Conservation (phyloP, 1,139 yeast species). For the Lipomyces yarrowii region DNA sequence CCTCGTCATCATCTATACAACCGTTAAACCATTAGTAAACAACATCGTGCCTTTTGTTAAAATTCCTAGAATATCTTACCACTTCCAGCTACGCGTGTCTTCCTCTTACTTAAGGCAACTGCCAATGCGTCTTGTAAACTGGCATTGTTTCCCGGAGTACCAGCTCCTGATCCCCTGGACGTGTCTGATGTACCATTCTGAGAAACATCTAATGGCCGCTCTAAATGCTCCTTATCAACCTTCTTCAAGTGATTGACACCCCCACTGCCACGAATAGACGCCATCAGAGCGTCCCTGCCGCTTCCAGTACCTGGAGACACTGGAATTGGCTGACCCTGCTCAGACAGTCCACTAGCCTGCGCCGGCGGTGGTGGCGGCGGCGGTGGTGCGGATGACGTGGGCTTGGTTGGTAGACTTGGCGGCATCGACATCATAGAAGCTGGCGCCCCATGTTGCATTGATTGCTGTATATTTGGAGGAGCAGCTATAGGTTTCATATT, state of each 20-base stretch:
- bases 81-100: conserved; percentile 77
- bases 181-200: conserved; percentile 3
- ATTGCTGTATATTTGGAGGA: conserved; percentile 32
- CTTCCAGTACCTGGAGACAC: conserved; percentile 42
- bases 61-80: conserved; percentile 44
- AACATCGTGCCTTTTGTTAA: not conserved
- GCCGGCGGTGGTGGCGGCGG: conserved; percentile 37
- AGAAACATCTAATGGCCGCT: conserved; percentile 52
- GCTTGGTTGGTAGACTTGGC: not conserved
- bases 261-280: conserved; percentile 84
- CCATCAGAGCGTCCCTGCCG: conserved; percentile 79
- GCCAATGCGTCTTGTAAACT: conserved; percentile 85
- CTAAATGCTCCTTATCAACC: conserved; percentile 82
- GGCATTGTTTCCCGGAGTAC: conserved; percentile 54
- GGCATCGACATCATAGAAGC: conserved; percentile 24
- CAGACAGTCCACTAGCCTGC: conserved; percentile 35
- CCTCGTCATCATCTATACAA: conserved; percentile 62
- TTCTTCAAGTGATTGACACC: conserved; percentile 68
- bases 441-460: conserved; percentile 15
- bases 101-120: conserved; percentile 79
- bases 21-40: not conserved
- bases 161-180: conserved; percentile 40
- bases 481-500: conserved; percentile 30
- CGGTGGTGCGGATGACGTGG: not conserved
- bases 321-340: conserved; percentile 48